Percentiles rank a stretch among this genome's conserved stretches.
Evolutionary conservation across 345 rosid species (phyloP).

Genomic region (Eutrema japonicum): DNA sequence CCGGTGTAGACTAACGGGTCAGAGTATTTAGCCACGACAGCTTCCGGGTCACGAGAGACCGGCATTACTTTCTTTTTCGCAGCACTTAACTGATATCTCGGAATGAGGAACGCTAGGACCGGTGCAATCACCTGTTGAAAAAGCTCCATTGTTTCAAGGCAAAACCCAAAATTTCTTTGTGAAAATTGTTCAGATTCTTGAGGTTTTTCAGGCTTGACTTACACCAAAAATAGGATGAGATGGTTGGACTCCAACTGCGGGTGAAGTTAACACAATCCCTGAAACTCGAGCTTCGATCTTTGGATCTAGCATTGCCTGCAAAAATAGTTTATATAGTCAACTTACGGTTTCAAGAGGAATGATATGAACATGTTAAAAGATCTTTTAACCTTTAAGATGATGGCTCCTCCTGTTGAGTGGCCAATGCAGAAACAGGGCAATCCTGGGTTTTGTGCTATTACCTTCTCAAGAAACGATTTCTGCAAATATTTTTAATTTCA

Average conservation of each 20-base stretch:
- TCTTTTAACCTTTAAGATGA: slow-evolving; percentile 64
- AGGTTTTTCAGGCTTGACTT: slow-evolving; percentile 32
- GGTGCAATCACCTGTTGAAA: slow-evolving; percentile 75
- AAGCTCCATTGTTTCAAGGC: slow-evolving; percentile 3
- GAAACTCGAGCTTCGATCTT: slow-evolving; percentile 56
- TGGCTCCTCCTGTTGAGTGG: slow-evolving; percentile 93
- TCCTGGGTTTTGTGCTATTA: slow-evolving; percentile 66
- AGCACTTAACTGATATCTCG: slow-evolving; percentile 66
- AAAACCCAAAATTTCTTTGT: not conserved
- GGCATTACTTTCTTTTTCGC: slow-evolving; percentile 78
- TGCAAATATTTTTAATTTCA: slow-evolving; percentile 38
- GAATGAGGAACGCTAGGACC: slow-evolving; percentile 62
- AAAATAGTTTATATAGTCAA: slow-evolving; percentile 6
- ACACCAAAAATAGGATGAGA: slow-evolving; percentile 79
- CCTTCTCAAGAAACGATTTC: slow-evolving; percentile 69
- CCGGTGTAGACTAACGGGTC: slow-evolving; percentile 92
- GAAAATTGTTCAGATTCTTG: not conserved
- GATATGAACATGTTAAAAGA: not conserved
- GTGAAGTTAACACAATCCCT: slow-evolving; percentile 84
- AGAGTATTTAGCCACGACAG: slow-evolving; percentile 77
- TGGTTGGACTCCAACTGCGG: slow-evolving; percentile 92
- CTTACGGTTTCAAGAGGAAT: slow-evolving; percentile 12
- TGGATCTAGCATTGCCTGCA: slow-evolving; percentile 73
- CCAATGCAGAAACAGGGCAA: slow-evolving; percentile 88
- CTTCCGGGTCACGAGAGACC: slow-evolving; percentile 84